Percentiles rank a stretch among this genome's conserved stretches.
Conservation (phyloP, 1,284 basidiomycete genomes). For the Trichosporon ovoides region DNA sequence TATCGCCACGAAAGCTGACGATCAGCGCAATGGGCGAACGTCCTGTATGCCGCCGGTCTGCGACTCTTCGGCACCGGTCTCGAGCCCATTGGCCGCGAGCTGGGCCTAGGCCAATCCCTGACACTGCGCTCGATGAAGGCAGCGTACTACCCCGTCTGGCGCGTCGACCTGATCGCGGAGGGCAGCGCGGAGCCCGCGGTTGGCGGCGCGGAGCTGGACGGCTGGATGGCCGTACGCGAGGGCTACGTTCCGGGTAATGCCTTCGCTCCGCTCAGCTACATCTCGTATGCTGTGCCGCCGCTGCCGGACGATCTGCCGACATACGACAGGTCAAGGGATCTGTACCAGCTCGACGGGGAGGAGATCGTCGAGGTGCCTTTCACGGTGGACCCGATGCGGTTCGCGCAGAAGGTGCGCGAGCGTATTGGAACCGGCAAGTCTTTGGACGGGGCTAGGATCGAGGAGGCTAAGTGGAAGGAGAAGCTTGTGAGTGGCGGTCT, state of each 20-base stretch:
- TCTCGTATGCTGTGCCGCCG: constrained; percentile 40
- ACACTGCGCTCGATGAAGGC: constrained; percentile 34
- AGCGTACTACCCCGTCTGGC: constrained; percentile 41
- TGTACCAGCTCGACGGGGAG: constrained; percentile 64
- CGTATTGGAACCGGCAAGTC: constrained; percentile 20
- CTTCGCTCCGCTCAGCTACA: constrained; percentile 44
- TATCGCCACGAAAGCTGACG: no score
- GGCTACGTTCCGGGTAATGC: constrained; percentile 44
- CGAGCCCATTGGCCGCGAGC: constrained; percentile 25
- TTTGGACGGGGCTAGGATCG: constrained; percentile 26
- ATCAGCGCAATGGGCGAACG: constrained; percentile 24
- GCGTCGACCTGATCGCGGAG: constrained; percentile 33
- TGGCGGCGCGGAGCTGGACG: constrained; percentile 17
- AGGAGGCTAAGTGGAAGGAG: constrained; percentile 33
- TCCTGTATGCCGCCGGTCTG: constrained; percentile 33
- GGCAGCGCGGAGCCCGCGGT: constrained; percentile 22
- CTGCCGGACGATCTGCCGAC: constrained; percentile 28
- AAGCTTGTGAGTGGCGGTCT: constrained; percentile 36
- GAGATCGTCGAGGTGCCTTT: constrained; percentile 57
- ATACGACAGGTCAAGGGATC: constrained; percentile 36
- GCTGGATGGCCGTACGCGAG: constrained; percentile 28
- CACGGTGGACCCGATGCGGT: constrained; percentile 37
- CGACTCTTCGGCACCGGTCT: constrained; percentile 28
- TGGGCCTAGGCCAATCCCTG: constrained; percentile 31
- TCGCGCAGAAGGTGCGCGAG: constrained; percentile 28